phyloP scores from a whole-genome alignment of 2,329 filamentous ascomycete species.

The Stachybotrys chlorohalonatus region DNA sequence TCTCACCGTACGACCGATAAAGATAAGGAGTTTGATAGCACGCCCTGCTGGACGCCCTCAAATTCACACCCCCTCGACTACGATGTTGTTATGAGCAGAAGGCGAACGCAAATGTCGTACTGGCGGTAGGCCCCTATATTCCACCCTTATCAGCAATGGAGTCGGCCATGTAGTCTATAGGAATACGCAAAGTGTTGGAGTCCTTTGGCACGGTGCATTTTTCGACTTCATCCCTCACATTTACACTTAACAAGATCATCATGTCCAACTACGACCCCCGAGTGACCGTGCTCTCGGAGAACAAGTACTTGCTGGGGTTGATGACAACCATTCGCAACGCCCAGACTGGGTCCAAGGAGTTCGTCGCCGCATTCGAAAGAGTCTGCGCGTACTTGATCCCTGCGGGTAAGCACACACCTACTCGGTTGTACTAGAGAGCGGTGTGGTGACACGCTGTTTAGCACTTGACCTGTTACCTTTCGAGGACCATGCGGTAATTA shows the following conservation, averaged over 20 bases:
- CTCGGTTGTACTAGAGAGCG: not conserved
- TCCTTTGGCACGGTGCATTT: too few relatives aligned
- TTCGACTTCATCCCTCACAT: not conserved
- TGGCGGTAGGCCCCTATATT: too few relatives aligned
- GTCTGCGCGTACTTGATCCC: slow-evolving; percentile 6
- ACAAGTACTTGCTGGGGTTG: slow-evolving; percentile 5
- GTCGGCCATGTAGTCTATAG: too few relatives aligned
- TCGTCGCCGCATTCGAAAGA: slow-evolving; percentile 5
- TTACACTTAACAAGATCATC: not conserved
- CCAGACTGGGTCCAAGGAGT: slow-evolving; percentile 4
- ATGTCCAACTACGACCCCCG: slow-evolving; percentile 1
- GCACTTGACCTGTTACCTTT: not conserved
- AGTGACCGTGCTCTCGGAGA: slow-evolving; percentile 7
- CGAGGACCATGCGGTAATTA: not conserved
- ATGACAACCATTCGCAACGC: slow-evolving; percentile 8
- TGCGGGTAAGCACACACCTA: slow-evolving; percentile 3
- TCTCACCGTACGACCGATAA: too few relatives aligned
- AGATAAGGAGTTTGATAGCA: too few relatives aligned
- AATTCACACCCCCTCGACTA: too few relatives aligned
- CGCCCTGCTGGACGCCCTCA: too few relatives aligned
- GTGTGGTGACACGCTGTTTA: not conserved
- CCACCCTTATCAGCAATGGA: too few relatives aligned
- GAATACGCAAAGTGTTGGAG: too few relatives aligned
- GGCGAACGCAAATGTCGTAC: too few relatives aligned
- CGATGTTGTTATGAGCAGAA: too few relatives aligned